Base-by-base conservation (phyloP, 345 rosid species). In the Schrenkiella parvula region DNA sequence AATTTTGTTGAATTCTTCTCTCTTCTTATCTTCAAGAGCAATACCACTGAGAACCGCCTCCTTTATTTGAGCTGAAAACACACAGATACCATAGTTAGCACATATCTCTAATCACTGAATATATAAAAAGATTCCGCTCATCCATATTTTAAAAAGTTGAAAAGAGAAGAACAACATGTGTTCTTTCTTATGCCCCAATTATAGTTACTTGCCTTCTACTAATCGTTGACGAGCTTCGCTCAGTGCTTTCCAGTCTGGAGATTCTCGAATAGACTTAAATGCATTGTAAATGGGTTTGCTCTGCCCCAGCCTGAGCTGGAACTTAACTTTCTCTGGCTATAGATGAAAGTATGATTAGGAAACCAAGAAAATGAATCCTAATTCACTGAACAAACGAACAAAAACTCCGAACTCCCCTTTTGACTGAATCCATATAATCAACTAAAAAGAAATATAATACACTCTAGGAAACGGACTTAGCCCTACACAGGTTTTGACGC, bases 11-110 rank as follows among this genome's bases (percentile, higher is more conserved):
- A 88, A 93, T 66, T 89, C 85, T 38, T 91, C 97, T 73, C 92
- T 83, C 84, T 93, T 82, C 54, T 81, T 90, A 55, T 89, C 98
- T 73, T 89, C 92, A 69, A 93, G 90, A 72, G 96, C 84, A 71
- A 93, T 92, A 83, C 98, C 98, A 64, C 61, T 84, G 22, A 93
- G 98, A 81, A 91, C 84, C 21, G 97, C 98, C 70, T 91, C 91
- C 90, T 88, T 91, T 58, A 91, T 82, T 84, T 84, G 86, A 23
- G 80, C 97, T 89, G 95, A 42, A 71, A 63, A 77, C 14, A 48
- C 55, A 80, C 22, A 64, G 66, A 65, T 26, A 18, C 34, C 54
- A 69, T 23, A 38, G 67, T 72, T 32, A 75, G 70, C 59, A 70
- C 46, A 55, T 19, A 54, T 15, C 54, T 59, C 32, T 32, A 43